phyloP scores from a whole-genome alignment of 164 flowering plant genomes.

The grape (Vitis vinifera) region ASM3070453v1 NC_081815.1:2536501-2537000 shows the following conservation, averaged over 20 bases:
- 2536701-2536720: neutral
- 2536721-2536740: neutral
- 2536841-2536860: neutral
- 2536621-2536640: neutral
- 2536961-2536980: constrained; percentile 2
- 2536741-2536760: neutral
- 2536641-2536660: neutral
- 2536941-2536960: constrained; percentile 8
- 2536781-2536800: neutral
- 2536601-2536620: neutral
- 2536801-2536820: neutral
- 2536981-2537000: constrained; percentile 2
- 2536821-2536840: neutral
- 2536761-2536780: neutral
- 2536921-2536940: constrained; percentile 23
- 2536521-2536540: no score
- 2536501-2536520: neutral
- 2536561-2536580: neutral
- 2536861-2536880: neutral
- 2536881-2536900: neutral
- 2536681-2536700: neutral
- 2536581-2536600: neutral
- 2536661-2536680: neutral
- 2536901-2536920: constrained; percentile 15
- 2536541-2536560: neutral